Conservation (phyloP, 768 basidiomycete species). For the Candolleomyces eurysporus region DNA sequence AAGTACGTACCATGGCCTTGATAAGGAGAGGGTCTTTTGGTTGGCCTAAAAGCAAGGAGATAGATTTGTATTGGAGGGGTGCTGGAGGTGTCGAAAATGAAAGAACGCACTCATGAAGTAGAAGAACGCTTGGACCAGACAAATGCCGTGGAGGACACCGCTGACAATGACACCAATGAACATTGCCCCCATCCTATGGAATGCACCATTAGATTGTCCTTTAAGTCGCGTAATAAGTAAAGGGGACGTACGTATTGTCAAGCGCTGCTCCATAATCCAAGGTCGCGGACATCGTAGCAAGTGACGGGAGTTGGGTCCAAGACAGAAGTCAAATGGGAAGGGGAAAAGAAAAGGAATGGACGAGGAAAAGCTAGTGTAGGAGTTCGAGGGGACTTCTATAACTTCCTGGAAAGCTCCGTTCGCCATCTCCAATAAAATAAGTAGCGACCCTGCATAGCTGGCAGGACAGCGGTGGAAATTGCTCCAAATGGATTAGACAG, state of each 20-base stretch:
- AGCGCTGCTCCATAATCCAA: neutral
- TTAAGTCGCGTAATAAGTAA: neutral
- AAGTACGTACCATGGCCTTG: conserved; percentile 32
- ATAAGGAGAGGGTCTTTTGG: conserved; percentile 40
- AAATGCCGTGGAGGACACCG: conserved; percentile 41
- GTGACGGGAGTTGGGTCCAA: neutral
- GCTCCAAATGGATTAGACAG: no score
- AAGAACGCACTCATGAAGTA: conserved; percentile 37
- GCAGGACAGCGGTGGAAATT: neutral
- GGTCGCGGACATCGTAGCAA: neutral
- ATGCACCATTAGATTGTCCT: no score
- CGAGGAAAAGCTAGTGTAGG: no score
- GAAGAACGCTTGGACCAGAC: conserved; percentile 44
- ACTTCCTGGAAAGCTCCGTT: neutral
- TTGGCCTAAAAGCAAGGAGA: conserved; percentile 24
- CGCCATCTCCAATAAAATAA: neutral
- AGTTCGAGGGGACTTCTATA: neutral
- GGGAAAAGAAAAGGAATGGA: neutral
- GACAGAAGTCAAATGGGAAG: neutral
- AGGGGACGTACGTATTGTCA: conserved; percentile 27
- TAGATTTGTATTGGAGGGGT: neutral
- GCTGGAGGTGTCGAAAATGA: neutral
- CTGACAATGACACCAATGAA: conserved; percentile 40
- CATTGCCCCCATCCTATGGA: conserved; percentile 41
- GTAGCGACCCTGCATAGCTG: neutral